These are phyloP conservation scores for Mollisia scopiformis DNA, from an alignment of 2,329 filamentous ascomycete species.

Conservation along the genomic window DNA sequence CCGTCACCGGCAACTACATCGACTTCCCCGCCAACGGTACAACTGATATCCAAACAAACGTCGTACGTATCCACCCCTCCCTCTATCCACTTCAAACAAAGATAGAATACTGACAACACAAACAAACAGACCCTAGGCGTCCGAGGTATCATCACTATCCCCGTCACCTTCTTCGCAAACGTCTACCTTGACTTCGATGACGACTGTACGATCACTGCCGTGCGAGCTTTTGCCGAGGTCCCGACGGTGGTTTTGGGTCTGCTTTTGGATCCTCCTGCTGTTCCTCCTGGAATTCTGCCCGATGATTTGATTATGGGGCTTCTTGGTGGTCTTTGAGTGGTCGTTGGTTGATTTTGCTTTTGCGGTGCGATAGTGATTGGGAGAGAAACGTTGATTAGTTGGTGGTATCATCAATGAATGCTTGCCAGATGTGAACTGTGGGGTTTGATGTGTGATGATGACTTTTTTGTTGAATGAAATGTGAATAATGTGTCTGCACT, in stretches of 20 bases:
- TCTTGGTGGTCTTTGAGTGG: too few relatives aligned
- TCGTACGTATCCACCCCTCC: background rate
- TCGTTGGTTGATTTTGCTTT: too few relatives aligned
- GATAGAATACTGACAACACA: background rate
- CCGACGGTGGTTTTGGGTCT: slow-evolving; percentile 5
- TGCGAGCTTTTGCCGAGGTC: slow-evolving; percentile 1
- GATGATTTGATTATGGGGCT: background rate
- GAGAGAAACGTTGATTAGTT: background rate
- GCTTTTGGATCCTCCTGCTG: background rate
- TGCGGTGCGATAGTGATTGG: too few relatives aligned
- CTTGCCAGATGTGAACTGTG: too few relatives aligned
- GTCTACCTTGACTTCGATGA: slow-evolving; percentile 6
- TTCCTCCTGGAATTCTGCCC: background rate
- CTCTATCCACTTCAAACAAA: background rate
- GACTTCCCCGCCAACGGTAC: slow-evolving; percentile 2
- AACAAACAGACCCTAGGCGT: slow-evolving; percentile 2
- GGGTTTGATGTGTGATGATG: too few relatives aligned
- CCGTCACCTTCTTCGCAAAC: slow-evolving; percentile 5
- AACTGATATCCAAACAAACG: slow-evolving; percentile 4
- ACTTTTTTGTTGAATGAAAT: too few relatives aligned
- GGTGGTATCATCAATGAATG: too few relatives aligned
- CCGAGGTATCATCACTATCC: background rate
- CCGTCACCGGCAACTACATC: slow-evolving; percentile 3
- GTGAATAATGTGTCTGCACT: too few relatives aligned
- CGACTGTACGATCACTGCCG: background rate